These are phyloP conservation scores for Hymenoscyphus linearis DNA, from an alignment of 2,329 filamentous ascomycete genomes.

Conservation along the genomic window DNA sequence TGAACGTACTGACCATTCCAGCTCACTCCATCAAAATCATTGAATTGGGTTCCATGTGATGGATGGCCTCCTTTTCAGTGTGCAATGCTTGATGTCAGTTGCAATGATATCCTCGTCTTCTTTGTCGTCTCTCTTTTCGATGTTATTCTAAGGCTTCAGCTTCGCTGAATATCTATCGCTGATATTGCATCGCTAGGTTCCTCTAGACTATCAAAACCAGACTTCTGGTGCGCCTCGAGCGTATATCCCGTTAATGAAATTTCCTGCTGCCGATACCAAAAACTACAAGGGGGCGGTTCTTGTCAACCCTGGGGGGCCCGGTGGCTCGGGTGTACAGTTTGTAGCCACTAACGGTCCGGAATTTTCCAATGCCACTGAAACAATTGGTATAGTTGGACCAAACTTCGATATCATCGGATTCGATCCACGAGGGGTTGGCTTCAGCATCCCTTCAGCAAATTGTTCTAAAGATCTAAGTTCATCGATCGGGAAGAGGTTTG, in stretches of 20 bases:
- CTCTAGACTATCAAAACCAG: slow-evolving; percentile 15
- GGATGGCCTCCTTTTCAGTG: not conserved
- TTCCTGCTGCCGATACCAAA: slow-evolving; percentile 8
- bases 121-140: not conserved
- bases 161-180: too few species aligned
- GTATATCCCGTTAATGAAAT: slow-evolving; percentile 15
- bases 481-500: not conserved
- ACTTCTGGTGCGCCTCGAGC: slow-evolving; percentile 5
- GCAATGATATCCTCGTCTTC: not conserved
- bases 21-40: not conserved
- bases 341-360: slow-evolving; percentile 20
- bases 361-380: slow-evolving; percentile 29
- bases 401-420: slow-evolving; percentile 47
- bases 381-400: slow-evolving; percentile 35
- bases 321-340: slow-evolving; percentile 12
- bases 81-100: slow-evolving; percentile 2
- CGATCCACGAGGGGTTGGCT: slow-evolving; percentile 41
- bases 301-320: slow-evolving; percentile 21
- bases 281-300: slow-evolving; percentile 17
- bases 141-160: not conserved
- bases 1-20: not conserved
- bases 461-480: slow-evolving; percentile 4
- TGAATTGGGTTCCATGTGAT: not conserved
- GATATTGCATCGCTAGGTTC: slow-evolving; percentile 12
- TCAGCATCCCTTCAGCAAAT: slow-evolving; percentile 14